These are phyloP conservation scores for Fraxinus xanthoxyloides DNA, from an alignment of 305 asterid genomes.

Conservation along the genomic window DNA sequence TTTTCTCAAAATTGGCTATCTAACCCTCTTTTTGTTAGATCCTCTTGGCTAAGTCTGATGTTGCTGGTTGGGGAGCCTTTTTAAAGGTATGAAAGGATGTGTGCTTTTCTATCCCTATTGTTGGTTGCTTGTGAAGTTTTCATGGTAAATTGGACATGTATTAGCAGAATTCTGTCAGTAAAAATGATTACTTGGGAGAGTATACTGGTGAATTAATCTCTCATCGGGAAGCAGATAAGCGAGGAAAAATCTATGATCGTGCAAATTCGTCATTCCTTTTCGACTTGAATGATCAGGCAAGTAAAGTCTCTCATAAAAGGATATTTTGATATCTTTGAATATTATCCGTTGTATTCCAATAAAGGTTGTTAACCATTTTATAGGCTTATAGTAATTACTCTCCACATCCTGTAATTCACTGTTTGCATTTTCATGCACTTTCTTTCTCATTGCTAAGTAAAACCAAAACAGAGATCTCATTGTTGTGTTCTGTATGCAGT, in stretches of 20 bases:
- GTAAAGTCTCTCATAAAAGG: slow-evolving; percentile 21
- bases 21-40: slow-evolving; percentile 42
- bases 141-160: slow-evolving; percentile 10
- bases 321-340: background rate
- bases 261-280: slow-evolving; percentile 95
- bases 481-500: slow-evolving; percentile 42
- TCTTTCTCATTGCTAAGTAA: background rate
- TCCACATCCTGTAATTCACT: background rate
- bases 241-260: slow-evolving; percentile 94
- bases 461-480: slow-evolving; percentile 13
- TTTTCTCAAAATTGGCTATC: slow-evolving; percentile 7
- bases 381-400: background rate
- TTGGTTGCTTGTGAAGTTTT: slow-evolving; percentile 10
- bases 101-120: slow-evolving; percentile 1
- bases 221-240: slow-evolving; percentile 97
- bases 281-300: slow-evolving; percentile 93
- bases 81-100: slow-evolving; percentile 53
- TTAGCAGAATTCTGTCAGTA: slow-evolving; percentile 75
- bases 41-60: slow-evolving; percentile 81
- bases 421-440: background rate
- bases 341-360: background rate
- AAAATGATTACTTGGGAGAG: slow-evolving; percentile 95
- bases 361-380: background rate
- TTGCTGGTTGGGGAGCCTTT: slow-evolving; percentile 99
- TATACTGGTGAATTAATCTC: slow-evolving; percentile 97